Evolutionary conservation across 73 alveolate genomes (phyloP), one percentile per base, ranked within the genome.

Genomic region (Paramecium bursaria): DNA sequence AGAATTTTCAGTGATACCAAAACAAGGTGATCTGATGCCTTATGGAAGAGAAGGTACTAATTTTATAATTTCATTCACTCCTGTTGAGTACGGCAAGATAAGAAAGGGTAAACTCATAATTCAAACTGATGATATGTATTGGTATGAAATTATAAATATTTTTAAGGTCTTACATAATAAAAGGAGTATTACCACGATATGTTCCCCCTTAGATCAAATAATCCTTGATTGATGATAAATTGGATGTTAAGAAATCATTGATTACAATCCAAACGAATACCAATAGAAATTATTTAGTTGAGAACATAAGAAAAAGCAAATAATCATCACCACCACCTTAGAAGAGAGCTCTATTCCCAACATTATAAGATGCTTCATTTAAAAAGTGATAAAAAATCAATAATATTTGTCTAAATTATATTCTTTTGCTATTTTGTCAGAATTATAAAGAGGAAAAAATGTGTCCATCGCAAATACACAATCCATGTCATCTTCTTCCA

Each of bases 81-180:
- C 99, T 33, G 89, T 94, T 53, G 99, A 96, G 87, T 96, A 96
- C 90, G 99, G 99, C 1, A 96, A 96, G 87, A 96, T 96, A 15
- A 94, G 96, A 80, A 86, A 94, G 29, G 99, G 98, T 7, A 95
- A 91, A 48, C 91, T 96, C 17, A 90, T 95, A 48, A 95, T 96
- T 74, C 95, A 96, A 85, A 96, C 99, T 21, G 99, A 96, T 74
- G 99, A 96, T 55, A 96, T 96, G 95, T 92, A 94, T 86, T 96
- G 99, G 99, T 79, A 79, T 11, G 17, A 7, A 31, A 33, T 49
- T 54, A 14, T 23, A 22, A 10, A 19, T 3, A 0, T 33, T 17
- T 33, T 33, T 29, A 35, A 79, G 89, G 89, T 79, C 89, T 1
- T 79, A 79, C 26, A 11, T 57, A 14, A 54, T 79, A 3, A 79